Percentiles rank a stretch among this genome's conserved stretches.
Evolutionary conservation across 2,329 filamentous ascomycete genomes (phyloP).

Genomic region (Aspergillus ochraceoroseus): DNA sequence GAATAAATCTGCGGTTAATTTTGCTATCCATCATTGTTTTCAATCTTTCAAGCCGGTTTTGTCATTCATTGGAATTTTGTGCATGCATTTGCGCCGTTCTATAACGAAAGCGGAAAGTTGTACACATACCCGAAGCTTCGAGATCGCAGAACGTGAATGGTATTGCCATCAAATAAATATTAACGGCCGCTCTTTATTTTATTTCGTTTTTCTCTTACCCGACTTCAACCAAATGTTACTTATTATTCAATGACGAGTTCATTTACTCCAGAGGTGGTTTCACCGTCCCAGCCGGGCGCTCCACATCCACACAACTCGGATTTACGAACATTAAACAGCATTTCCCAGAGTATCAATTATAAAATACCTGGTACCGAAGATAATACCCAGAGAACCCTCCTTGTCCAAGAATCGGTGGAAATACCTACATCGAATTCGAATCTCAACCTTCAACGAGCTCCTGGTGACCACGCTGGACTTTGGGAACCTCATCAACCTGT

Average conservation of each 20-base stretch:
- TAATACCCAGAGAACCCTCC: background rate
- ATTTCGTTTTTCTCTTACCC: background rate
- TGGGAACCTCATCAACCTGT: constrained; percentile 4
- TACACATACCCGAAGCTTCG: constrained; percentile 9
- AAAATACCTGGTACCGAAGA: background rate
- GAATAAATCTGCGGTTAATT: background rate
- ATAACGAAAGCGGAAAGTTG: constrained; percentile 17
- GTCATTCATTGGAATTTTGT: constrained; percentile 3
- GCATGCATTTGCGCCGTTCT: constrained; percentile 3
- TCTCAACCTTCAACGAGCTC: constrained; percentile 3
- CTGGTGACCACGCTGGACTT: constrained; percentile 9
- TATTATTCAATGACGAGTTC: constrained; percentile 9
- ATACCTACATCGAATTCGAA: background rate
- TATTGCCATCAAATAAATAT: background rate
- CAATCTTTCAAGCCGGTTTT: constrained; percentile 8
- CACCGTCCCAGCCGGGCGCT: constrained; percentile 12
- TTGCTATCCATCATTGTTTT: background rate
- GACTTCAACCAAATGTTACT: constrained; percentile 14
- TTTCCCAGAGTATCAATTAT: background rate
- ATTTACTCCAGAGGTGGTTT: constrained; percentile 18
- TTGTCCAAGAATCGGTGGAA: constrained; percentile 2
- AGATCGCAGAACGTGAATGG: background rate
- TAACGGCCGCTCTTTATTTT: background rate
- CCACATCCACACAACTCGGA: constrained; percentile 11
- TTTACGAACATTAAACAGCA: constrained; percentile 7